phyloP scores from a whole-genome alignment of 305 asterid species.

The Caryopteris hybrid region DNA sequence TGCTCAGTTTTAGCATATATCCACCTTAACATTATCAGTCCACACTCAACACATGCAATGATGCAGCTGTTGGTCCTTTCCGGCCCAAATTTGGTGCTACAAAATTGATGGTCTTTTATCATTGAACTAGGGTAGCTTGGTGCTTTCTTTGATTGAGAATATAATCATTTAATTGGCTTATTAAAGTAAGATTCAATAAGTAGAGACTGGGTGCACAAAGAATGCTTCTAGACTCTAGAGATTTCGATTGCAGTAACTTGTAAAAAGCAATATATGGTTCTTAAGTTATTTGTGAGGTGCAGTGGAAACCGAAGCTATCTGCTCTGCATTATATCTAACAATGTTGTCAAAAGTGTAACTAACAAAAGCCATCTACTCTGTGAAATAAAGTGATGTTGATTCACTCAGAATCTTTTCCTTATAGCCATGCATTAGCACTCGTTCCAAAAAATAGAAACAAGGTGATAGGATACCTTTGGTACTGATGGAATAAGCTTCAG shows the following conservation, averaged over 20 bases:
- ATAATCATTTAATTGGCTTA: neutral
- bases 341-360: neutral
- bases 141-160: too few species aligned
- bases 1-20: too few species aligned
- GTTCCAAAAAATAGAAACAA: constrained; percentile 5
- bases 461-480: constrained; percentile 65
- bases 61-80: too few species aligned
- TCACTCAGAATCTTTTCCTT: neutral
- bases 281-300: too few species aligned
- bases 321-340: too few species aligned
- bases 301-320: too few species aligned
- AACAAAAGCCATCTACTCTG: neutral
- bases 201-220: neutral
- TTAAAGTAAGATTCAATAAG: neutral
- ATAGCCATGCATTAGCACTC: neutral
- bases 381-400: neutral
- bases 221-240: neutral
- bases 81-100: too few species aligned
- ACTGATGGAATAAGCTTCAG: constrained; percentile 98
- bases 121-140: too few species aligned
- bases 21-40: too few species aligned
- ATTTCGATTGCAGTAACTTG: neutral
- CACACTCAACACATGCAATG: too few species aligned
- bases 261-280: neutral
- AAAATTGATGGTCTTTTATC: too few species aligned